Base-by-base conservation (phyloP, 2,329 filamentous ascomycete species). In the Cladosporium sp. region DNA sequence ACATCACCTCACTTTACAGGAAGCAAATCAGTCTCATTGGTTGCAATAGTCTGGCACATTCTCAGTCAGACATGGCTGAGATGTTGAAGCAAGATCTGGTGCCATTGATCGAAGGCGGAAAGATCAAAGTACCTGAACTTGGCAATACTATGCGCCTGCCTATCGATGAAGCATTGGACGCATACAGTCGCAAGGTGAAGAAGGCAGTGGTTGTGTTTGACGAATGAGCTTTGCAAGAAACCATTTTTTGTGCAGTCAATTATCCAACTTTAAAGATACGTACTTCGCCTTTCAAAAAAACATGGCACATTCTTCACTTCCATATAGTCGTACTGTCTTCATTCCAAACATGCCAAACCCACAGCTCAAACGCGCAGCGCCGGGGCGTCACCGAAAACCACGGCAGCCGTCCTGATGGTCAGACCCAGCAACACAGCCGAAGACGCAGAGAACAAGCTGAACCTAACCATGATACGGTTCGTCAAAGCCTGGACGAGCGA, bases 381-480 rank as follows among this genome's bases (percentile, higher is more conserved):
- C 28, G 8, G 28, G 12, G 3, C 8, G n/a, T n/a, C 9, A 32
- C 28, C 28, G 12, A 45, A 44, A 24, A 57, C 37, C 24, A 57
- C 35, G 9, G 25, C 24, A 22, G 50, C 64, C 19, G 56, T 51
- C 57, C 55, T 61, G 3, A 17, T 60, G n/a, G 71, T 73, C 68
- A 75, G 60, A 10, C 59, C 67, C 1, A 65, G 58, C 63, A 75
- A 56, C 44, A 72, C 60, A 5, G 62, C 56, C 6, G 67, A 71
- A 28, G 68, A 72, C 3, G 64, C 7, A 7, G 63, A 47, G 60
- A 74, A 76, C 10, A 74, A 25, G 19, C 15, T n/a, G 56, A 76
- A 76, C 9, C 74, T 65, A 4, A 62, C 51, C 68, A 68, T 65
- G 47, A 78, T 69, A 17, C 64, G 63, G 58, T 78, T 78, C 5